Conservation (phyloP, 768 basidiomycete species). For the Rhizopogon roseolus region DNA sequence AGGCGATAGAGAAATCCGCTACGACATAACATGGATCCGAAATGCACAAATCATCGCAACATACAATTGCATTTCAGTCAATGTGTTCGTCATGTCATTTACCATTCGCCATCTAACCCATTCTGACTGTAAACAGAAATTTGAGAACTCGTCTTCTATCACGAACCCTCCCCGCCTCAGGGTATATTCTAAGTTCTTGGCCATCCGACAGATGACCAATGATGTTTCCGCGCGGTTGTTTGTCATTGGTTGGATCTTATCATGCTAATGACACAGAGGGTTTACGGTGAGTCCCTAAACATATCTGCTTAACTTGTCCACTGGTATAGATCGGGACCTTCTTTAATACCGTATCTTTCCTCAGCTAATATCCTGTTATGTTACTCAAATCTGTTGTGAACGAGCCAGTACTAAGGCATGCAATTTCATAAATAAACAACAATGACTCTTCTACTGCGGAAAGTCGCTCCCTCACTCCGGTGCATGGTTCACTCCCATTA, state of each 20-base stretch:
- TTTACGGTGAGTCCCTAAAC: too few species aligned
- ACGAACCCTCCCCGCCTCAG: slow-evolving; percentile 30
- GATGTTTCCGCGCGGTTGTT: slow-evolving; percentile 16
- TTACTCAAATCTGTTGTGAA: too few species aligned
- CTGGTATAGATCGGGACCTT: too few species aligned
- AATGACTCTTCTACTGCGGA: too few species aligned
- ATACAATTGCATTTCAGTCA: background rate
- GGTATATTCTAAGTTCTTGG: slow-evolving; percentile 25
- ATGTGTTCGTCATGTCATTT: slow-evolving; percentile 32
- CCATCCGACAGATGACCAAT: slow-evolving; percentile 2
- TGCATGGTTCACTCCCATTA: too few species aligned
- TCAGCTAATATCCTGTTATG: too few species aligned
- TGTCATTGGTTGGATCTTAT: slow-evolving; percentile 19
- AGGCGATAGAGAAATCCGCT: slow-evolving; percentile 1
- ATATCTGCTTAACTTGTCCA: too few species aligned
- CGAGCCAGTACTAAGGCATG: too few species aligned
- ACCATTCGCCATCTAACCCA: slow-evolving; percentile 6
- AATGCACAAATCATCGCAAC: too few species aligned
- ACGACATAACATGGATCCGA: slow-evolving; percentile 13
- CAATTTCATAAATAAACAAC: too few species aligned
- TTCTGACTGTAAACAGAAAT: slow-evolving; percentile 7
- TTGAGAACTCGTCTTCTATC: slow-evolving; percentile 54
- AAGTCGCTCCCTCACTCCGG: too few species aligned
- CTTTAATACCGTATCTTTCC: too few species aligned
- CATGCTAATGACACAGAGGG: slow-evolving; percentile 3